Base-by-base conservation (phyloP, 257 asterid species). In the Salvia miltiorrhiza region DNA sequence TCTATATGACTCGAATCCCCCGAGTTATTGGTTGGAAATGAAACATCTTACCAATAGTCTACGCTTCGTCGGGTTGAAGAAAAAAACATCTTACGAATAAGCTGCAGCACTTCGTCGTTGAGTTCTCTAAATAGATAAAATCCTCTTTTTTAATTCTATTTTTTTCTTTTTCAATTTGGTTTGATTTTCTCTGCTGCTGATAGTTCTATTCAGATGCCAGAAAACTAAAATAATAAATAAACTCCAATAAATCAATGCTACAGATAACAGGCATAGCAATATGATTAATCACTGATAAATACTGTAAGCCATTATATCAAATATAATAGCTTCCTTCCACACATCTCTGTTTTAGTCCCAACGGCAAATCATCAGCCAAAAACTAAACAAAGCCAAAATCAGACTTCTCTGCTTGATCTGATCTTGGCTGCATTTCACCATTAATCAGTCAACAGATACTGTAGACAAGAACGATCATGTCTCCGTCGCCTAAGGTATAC, bases 361-460 rank as follows among this genome's bases (percentile, higher is more conserved):
- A 33, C 41, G 49, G 48, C 16, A 9, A 9, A 73, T 73, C 64
- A 58, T 58, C 47, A 37, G 16, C 41, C 45, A 47, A 19, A 45
- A 66, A 17, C 52, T 37, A 75, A 58, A 67, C 40, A 63, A n/a
- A 35, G 56, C 47, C 54, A 59, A 76, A 45, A 72, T 43, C 55
- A 71, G 52, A 13, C 4, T 32, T 47, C 54, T 67, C 71, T 61
- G 45, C 45, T 72, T 32, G 17, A 49, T 49, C 74, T 28, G 48
- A 65, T 33, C 50, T 52, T 17, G 60, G 44, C 61, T 24, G 30
- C 32, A 65, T 49, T 72, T 48, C 63, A 64, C 64, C 47, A 48
- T 49, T 63, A 41, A 59, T 28, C 62, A 28, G 43, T 65, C 56
- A 21, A 7, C 40, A 20, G 54, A 59, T 5, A 14, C 63, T 56